Evolutionary conservation across 2,329 filamentous ascomycete genomes (phyloP), one percentile per base, ranked within the genome.

Genomic region (Parastagonospora avenae): DNA sequence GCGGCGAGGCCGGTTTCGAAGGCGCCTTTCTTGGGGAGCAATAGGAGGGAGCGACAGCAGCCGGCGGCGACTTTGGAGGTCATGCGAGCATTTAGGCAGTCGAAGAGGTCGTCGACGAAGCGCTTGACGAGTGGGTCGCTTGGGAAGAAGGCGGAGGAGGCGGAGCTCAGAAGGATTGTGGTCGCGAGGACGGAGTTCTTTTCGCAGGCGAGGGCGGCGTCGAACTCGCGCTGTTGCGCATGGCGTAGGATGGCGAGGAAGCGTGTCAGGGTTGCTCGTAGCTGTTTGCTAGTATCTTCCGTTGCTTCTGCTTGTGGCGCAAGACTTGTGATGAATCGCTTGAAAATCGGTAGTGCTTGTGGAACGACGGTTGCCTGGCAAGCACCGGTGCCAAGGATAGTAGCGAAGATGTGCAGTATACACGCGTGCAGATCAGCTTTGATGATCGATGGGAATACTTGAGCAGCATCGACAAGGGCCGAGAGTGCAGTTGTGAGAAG

Each of bases 371-470:
- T 83, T 24, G 90, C 85, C 74, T 99, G 95, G 67, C 93, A 97
- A 9, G 86, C 82, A 0, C 90, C 88, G 0, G 92, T 97, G 11
- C 90, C 89, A 10, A 99, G 83, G 50, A 96, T 94, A 0, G 92
- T 96, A 46, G 91, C 89, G 69, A 97, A 97, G 48, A 97, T 96
- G 77, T 99, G 92, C 42, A 99, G 84, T 60, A 97, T 96, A 67
- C 93, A 97, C 33, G 94, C 93, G 68, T 97, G 92, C 6, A 99
- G 82, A 71, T 99, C 94, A 8, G 92, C 93, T 70, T 94, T 94
- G 78, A 99, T 99, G 64, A 99, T 92, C 2, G 90, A 86, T 0
- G 95, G 95, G 75, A 99, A 99, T 12, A 97, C 92, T 55, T 95
- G 91, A 6, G 94, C 92, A 1, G 94, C 92, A 67, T 97, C 91